Percentiles rank a stretch among this genome's conserved stretches.
These are phyloP conservation scores for Lentinula guzmanii DNA, from an alignment of 768 basidiomycete genomes.

Conservation along the genomic window DNA sequence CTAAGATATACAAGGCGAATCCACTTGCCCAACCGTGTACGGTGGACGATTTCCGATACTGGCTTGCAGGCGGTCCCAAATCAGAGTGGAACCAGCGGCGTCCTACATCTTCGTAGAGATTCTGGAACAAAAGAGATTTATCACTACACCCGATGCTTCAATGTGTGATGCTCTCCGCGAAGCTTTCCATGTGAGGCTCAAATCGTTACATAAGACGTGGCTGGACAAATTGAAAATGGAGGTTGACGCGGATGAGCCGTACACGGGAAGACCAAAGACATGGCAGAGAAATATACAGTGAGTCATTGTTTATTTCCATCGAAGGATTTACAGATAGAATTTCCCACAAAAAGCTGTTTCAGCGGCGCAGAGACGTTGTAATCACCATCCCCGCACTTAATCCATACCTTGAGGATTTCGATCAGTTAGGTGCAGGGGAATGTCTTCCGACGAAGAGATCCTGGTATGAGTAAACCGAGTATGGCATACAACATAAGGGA, in stretches of 20 bases:
- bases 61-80: background rate
- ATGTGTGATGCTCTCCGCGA: background rate
- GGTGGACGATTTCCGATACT: background rate
- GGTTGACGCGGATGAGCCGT: background rate
- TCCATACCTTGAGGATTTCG: background rate
- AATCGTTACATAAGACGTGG: background rate
- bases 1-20: background rate
- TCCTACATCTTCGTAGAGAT: background rate
- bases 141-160: background rate
- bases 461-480: background rate
- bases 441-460: background rate
- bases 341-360: background rate
- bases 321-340: background rate
- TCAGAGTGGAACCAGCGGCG: background rate
- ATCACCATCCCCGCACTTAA: background rate
- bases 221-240: background rate
- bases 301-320: background rate
- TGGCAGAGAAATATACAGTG: background rate
- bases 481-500: background rate
- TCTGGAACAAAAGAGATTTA: background rate
- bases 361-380: background rate
- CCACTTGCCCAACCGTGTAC: background rate
- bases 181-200: background rate
- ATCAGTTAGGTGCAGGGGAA: background rate
- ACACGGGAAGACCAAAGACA: background rate